Evolutionary conservation across 148 eudicot species (phyloP).

Genomic region (Suaeda aralocaspica): DNA sequence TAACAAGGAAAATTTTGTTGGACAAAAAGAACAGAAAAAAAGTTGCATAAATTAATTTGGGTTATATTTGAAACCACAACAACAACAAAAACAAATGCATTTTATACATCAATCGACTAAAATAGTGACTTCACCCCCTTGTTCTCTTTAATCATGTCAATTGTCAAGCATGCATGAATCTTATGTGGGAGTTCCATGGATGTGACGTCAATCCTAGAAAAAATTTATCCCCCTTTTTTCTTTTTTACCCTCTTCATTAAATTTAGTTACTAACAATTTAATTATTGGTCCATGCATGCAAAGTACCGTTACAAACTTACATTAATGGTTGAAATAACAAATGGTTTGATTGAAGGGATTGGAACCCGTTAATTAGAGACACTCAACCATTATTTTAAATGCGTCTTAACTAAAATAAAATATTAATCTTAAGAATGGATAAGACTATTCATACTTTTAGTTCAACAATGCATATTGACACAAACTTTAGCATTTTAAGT

Average conservation of each 20-base stretch:
- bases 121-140: background rate
- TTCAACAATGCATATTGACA: no score
- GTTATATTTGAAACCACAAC: background rate
- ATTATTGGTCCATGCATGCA: no score
- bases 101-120: background rate
- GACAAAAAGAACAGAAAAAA: background rate
- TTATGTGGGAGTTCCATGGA: background rate
- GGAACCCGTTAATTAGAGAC: no score
- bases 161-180: conserved; percentile 5
- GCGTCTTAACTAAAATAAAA: no score
- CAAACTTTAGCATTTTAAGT: no score
- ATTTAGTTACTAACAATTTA: no score
- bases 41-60: background rate
- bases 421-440: no score
- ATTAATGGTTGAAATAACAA: no score
- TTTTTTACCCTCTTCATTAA: background rate
- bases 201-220: background rate
- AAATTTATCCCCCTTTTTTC: background rate
- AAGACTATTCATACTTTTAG: no score
- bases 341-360: no score
- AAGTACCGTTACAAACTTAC: no score
- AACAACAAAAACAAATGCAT: background rate
- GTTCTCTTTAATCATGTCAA: background rate
- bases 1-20: background rate
- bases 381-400: no score